These are phyloP conservation scores for Ganoderma multipileum DNA, from an alignment of 1,284 basidiomycete species.

Conservation along the genomic window DNA sequence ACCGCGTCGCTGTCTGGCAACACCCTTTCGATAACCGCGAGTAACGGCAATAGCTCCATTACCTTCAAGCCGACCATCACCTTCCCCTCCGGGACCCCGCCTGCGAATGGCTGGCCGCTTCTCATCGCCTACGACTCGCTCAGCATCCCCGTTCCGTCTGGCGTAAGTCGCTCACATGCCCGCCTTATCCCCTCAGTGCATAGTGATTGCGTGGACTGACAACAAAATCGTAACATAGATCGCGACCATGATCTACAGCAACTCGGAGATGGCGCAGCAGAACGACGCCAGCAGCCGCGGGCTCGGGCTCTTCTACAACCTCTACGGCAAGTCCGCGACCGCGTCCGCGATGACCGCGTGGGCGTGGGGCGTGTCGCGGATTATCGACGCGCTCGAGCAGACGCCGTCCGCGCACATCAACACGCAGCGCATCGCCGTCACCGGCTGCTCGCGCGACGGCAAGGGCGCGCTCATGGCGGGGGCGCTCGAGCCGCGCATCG, in stretches of 20 bases:
- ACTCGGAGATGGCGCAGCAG: conserved; percentile 57
- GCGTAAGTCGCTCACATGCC: conserved; percentile 35
- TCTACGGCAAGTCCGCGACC: conserved; percentile 52
- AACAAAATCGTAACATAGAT: conserved; percentile 39
- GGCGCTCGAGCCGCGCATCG: conserved; percentile 59
- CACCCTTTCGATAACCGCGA: conserved; percentile 50
- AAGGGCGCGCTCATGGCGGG: conserved; percentile 63
- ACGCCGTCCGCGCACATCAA: conserved; percentile 53
- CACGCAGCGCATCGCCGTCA: conserved; percentile 53
- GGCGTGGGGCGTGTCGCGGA: conserved; percentile 61
- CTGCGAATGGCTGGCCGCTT: conserved; percentile 50
- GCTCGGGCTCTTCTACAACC: conserved; percentile 58
- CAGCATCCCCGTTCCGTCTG: conserved; percentile 55
- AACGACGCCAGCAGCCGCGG: conserved; percentile 51
- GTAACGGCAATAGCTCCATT: conserved; percentile 50
- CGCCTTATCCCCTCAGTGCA: background rate
- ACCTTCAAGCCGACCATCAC: conserved; percentile 52
- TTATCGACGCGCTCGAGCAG: conserved; percentile 59
- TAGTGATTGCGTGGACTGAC: background rate
- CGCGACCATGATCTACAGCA: conserved; percentile 56
- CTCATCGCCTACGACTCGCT: conserved; percentile 58
- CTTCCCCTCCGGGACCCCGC: conserved; percentile 49
- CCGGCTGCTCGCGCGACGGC: conserved; percentile 62
- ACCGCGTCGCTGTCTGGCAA: conserved; percentile 47
- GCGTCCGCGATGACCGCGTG: conserved; percentile 62